Conservation (phyloP, 1,284 basidiomycete species). For the Phlebopus sp. region DNA sequence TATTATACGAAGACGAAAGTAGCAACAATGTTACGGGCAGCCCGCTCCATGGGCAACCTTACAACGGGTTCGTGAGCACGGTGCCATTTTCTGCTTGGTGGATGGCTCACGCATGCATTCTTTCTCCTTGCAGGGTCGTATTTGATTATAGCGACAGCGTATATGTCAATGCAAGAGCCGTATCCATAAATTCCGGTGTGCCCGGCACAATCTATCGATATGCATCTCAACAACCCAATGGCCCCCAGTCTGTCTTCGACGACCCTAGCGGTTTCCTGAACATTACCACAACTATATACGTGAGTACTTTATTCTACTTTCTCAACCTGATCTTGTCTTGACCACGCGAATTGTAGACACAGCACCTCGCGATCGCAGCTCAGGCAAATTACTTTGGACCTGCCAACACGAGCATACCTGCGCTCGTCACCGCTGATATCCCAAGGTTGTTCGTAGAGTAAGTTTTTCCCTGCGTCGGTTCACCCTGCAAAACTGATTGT, state of each 20-base stretch:
- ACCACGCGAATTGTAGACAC: constrained; percentile 38
- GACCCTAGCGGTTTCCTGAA: constrained; percentile 48
- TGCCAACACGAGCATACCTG: constrained; percentile 35
- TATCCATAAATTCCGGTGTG: constrained; percentile 44
- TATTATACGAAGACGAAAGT: constrained; percentile 26
- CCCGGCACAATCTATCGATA: constrained; percentile 55
- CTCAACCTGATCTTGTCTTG: not conserved
- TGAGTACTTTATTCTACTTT: constrained; percentile 28
- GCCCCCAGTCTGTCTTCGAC: constrained; percentile 44
- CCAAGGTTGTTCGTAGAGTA: constrained; percentile 58
- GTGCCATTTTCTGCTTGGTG: not conserved
- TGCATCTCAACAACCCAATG: constrained; percentile 39
- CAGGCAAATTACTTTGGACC: constrained; percentile 54
- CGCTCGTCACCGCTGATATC: constrained; percentile 38
- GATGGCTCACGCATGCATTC: constrained; percentile 6
- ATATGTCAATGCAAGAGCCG: constrained; percentile 49
- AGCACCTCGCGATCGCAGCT: constrained; percentile 53
- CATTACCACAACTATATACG: constrained; percentile 50
- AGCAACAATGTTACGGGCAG: constrained; percentile 51
- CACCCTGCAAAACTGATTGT: constrained; percentile 3
- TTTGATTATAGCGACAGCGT: constrained; percentile 40
- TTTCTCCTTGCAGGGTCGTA: constrained; percentile 37
- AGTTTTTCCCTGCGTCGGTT: constrained; percentile 19
- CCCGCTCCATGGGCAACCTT: constrained; percentile 42
- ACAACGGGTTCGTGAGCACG: constrained; percentile 48